Evolutionary conservation across 495 filamentous ascomycete species (phyloP), one percentile per base, ranked within the genome.

Genomic region (Aspergillus avenaceus): DNA sequence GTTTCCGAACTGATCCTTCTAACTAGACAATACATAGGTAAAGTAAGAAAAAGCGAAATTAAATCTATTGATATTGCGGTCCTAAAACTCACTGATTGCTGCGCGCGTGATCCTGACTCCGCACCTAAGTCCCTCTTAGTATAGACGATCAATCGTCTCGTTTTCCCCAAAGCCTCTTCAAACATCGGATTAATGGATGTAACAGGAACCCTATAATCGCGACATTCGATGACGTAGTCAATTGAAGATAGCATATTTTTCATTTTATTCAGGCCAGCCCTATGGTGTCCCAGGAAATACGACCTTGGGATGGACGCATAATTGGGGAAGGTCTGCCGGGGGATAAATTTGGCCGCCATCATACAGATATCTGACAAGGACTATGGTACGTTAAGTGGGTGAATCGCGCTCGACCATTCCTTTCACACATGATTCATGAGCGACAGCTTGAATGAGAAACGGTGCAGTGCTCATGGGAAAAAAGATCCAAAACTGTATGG

Each of bases 221-320:
- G 87, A 69, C 91, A 96, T 69, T 99, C 93, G 49, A 99, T 82
- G 42, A 99, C 81, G 38, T 97, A 84, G 54, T 91, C 87, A 49
- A 96, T 87, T 41, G 82, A 79, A 37, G 82, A 82, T 40, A 99
- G 80, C 70, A 86, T 77, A 48, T 81, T 83, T 67, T 87, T 88
- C 87, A 99, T 97, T 63, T 86, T 85, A 16, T 72, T 72, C 18
- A 97, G 74, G n/a, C 87, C 93, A 28, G 86, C 76, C 37, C 79
- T 76, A 74, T 99, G 93, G 65, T 99, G 93, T 49, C 93, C 93
- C n/a, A 97, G 82, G 76, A 86, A 99, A 74, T 97, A 99, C 48
- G 95, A 93, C 21, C 88, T 82, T 12, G 88, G 86, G 49, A 97
- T 83, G 27, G 81, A 81, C 47, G 85, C 78, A 62, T 83, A 73